Percentiles rank a stretch among this genome's conserved stretches.
Conservation (phyloP, 176 grass and related monocot genomes). For the Carex myosuroides region DNA sequence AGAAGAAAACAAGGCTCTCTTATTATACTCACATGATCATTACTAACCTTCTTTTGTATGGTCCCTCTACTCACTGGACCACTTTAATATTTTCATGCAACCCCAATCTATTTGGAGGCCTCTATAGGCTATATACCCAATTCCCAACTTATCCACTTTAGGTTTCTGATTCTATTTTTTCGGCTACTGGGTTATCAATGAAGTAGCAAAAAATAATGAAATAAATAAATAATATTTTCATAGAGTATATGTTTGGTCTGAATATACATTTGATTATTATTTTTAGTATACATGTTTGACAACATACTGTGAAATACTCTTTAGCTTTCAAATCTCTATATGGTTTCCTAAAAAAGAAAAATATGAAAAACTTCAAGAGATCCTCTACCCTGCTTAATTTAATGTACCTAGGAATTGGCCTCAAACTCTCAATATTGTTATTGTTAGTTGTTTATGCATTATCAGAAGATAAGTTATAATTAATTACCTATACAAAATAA, state of each 20-base stretch:
- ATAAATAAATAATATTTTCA: background rate
- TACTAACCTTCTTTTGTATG: conserved; percentile 18
- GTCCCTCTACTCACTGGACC: conserved; percentile 25
- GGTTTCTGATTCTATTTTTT: background rate
- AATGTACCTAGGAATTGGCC: background rate
- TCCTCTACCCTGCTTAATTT: background rate
- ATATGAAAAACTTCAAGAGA: background rate
- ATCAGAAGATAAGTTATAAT: background rate
- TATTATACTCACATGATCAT: conserved; percentile 58
- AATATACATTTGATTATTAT: background rate
- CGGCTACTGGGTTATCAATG: background rate
- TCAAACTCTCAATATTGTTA: background rate
- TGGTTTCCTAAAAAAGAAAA: background rate
- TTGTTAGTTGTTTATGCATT: background rate
- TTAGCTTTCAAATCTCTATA: background rate
- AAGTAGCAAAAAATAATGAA: background rate
- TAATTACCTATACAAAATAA: background rate
- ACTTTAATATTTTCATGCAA: conserved; percentile 9
- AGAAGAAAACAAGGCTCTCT: conserved; percentile 23
- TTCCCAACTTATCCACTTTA: background rate
- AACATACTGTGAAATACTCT: background rate
- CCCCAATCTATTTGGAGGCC: conserved; percentile 1
- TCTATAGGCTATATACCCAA: background rate
- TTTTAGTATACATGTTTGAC: background rate
- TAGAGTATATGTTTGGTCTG: background rate